A percentile compares a stretch with the other conserved stretches of the same genome.
phyloP scores from a whole-genome alignment of 2,329 filamentous ascomycete genomes.

The Pseudovirgaria hyperparasitica region DNA sequence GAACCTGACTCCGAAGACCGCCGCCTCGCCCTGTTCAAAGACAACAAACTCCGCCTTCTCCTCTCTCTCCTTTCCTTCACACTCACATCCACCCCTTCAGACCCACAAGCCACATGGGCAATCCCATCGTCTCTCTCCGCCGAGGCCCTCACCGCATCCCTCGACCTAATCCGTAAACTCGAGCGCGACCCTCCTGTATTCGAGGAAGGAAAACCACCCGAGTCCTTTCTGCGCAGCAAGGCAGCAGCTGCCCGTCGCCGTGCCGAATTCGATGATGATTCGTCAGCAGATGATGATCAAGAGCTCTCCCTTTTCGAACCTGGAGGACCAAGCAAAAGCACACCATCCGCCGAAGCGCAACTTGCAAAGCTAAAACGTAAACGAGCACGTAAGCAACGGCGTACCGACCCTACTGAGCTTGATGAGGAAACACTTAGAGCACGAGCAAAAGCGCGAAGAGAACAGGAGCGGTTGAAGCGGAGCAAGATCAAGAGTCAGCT shows the following conservation, averaged over 20 bases:
- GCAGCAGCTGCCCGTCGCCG: constrained; percentile 31
- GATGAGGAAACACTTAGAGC: constrained; percentile 49
- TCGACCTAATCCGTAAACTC: constrained; percentile 63
- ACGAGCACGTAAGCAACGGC: constrained; percentile 39
- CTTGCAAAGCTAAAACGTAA: constrained; percentile 47
- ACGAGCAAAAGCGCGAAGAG: constrained; percentile 46
- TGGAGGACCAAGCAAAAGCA: too few relatives aligned
- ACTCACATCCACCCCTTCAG: constrained; percentile 53
- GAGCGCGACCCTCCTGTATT: constrained; percentile 69
- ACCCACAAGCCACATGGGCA: constrained; percentile 64
- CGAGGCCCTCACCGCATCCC: constrained; percentile 51
- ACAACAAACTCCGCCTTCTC: constrained; percentile 73
- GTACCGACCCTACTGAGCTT: constrained; percentile 41
- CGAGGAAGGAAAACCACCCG: constrained; percentile 61
- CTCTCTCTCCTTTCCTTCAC: constrained; percentile 65
- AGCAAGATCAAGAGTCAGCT: too few relatives aligned
- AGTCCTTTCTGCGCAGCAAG: constrained; percentile 68
- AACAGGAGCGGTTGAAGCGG: constrained; percentile 53
- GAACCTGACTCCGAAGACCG: constrained; percentile 53
- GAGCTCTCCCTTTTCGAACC: too few relatives aligned
- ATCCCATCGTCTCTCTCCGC: constrained; percentile 55
- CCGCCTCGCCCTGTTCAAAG: constrained; percentile 71
- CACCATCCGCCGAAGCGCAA: too few relatives aligned
- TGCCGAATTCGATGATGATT: constrained; percentile 59
- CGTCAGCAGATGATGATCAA: too few relatives aligned